These are phyloP conservation scores for Magnusiomyces sp. DNA, from an alignment of 1,139 yeast species.

Conservation along the genomic window DNA sequence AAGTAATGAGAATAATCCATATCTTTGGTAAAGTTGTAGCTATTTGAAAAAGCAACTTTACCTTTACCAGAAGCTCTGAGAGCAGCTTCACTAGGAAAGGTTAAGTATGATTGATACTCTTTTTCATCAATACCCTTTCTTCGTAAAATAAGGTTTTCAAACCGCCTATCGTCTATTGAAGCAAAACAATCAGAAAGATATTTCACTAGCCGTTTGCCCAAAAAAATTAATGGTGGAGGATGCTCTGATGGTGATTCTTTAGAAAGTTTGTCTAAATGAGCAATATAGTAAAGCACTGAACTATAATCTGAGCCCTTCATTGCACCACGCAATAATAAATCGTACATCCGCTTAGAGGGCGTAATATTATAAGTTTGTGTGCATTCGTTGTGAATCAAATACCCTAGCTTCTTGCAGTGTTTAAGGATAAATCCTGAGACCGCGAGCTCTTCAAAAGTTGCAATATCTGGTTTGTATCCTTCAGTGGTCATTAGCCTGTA, in stretches of 20 bases:
- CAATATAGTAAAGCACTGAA: conserved; percentile 21
- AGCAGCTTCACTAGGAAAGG: background rate
- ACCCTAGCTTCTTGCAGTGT: conserved; percentile 24
- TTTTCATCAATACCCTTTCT: background rate
- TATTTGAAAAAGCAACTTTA: background rate
- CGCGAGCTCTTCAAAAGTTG: conserved; percentile 23
- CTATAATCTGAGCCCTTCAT: conserved; percentile 21
- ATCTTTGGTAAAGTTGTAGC: background rate
- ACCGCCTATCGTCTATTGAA: too few species aligned
- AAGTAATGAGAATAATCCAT: background rate
- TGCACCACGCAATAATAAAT: conserved; percentile 23
- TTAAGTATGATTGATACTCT: background rate
- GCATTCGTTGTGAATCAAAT: conserved; percentile 22
- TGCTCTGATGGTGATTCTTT: background rate
- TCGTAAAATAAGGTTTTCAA: too few species aligned
- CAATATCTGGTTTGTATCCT: conserved; percentile 17
- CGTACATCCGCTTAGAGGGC: conserved; percentile 21
- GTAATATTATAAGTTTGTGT: conserved; percentile 6
- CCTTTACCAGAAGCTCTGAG: background rate
- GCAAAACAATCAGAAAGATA: background rate
- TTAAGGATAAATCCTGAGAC: conserved; percentile 25
- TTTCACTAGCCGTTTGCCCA: background rate
- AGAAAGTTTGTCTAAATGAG: background rate
- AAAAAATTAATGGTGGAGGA: background rate
- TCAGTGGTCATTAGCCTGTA: conserved; percentile 16